Base-by-base conservation (phyloP, 1,284 basidiomycete genomes). In the Moesziomyces antarcticus region DNA sequence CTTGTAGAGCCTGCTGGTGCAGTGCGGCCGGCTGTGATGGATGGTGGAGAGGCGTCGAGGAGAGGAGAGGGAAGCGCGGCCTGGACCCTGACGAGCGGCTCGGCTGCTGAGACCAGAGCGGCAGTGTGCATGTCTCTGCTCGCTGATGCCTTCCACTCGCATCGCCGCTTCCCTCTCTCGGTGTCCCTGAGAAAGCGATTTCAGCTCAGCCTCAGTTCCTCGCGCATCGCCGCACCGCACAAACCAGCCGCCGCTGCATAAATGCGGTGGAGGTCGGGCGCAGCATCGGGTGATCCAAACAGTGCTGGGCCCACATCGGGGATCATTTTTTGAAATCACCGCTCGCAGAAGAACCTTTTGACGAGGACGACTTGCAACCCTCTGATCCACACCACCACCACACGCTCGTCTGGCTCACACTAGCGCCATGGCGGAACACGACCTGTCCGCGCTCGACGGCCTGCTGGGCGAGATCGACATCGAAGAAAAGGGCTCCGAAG, bases 401-500 rank as follows among this genome's bases (percentile, higher is more conserved):
- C 10, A 8, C 52, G 13, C 21, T n/a, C 22, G 9, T 20, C 16
- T n/a, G 33, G 7, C 41, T 43, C 25, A 45, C 22, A 45, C 44
- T n/a, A 7, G n/a, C 20, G 44, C 21, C 20, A 56, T 58, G 55
- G 16, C 57, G 13, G 68, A 67, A 43, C 64, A 73, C 46, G 70
- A 73, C 27, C 53, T 73, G 1, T 67, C 64, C 3, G 64, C 56
- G 0, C 64, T 73, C 0, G 56, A 64, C 21, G 65, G 71, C 10
- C 55, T 73, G 3, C 61, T 73, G 10, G 57, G 50, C 16, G 65
- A 73, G 10, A 41, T 73, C 20, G 71, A 73, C 35, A 73, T 73
- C 37, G 56, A 55, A 21, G 60, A 68, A 35, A 54, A 45, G 5
- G 51, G 50, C 30, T 20, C 40, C 24, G 40, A 57, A 16, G 71